phyloP scores from a whole-genome alignment of 2,329 filamentous ascomycete genomes.

The Drechslera avenae region DNA sequence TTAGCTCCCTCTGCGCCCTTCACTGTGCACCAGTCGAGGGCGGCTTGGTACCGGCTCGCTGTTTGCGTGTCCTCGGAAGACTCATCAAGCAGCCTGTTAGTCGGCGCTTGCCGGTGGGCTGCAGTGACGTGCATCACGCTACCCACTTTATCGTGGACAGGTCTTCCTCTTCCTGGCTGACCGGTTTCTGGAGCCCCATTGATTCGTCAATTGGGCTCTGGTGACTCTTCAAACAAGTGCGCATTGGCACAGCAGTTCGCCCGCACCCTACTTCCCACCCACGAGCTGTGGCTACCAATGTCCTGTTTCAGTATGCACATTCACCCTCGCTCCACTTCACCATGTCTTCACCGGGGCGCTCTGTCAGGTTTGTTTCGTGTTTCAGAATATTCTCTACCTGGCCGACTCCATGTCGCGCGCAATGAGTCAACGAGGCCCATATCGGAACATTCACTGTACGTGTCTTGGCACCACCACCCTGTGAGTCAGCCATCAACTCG shows the following conservation, averaged over 20 bases:
- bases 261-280: conserved; percentile 27
- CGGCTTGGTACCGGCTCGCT: conserved; percentile 4
- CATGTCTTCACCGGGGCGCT: no score
- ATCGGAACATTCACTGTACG: conserved; percentile 5
- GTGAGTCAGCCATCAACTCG: conserved; percentile 28
- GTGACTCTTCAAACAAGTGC: conserved; percentile 9
- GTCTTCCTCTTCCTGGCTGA: conserved; percentile 38
- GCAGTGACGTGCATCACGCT: conserved; percentile 24
- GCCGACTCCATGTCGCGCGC: conserved; percentile 6
- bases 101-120: conserved; percentile 24
- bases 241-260: conserved; percentile 31
- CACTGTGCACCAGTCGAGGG: conserved; percentile 11
- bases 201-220: conserved; percentile 30
- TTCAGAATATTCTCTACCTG: background rate
- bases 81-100: conserved; percentile 24
- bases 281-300: conserved; percentile 1
- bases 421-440: conserved; percentile 22
- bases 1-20: conserved; percentile 18
- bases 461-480: conserved; percentile 8
- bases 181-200: conserved; percentile 29
- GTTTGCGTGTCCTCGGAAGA: conserved; percentile 20
- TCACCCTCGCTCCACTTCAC: no score
- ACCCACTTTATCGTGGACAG: conserved; percentile 28
- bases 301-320: background rate
- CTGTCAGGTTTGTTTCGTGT: background rate